Percentiles rank a stretch among this genome's conserved stretches.
phyloP scores from a whole-genome alignment of 2,329 filamentous ascomycete species.

The Ophioceras dolichostomum region DNA sequence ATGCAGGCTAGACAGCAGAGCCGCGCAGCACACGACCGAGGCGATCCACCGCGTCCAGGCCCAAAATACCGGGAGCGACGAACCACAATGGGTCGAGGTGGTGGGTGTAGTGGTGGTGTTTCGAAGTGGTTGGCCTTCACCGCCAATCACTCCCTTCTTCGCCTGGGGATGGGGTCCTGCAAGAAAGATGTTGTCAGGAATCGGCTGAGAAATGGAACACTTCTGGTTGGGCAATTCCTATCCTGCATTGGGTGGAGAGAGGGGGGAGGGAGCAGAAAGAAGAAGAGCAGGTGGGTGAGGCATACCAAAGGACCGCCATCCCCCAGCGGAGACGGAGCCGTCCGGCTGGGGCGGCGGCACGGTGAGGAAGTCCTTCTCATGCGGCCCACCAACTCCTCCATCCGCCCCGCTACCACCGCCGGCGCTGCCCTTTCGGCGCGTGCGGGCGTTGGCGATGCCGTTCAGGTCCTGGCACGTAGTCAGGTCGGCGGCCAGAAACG shows the following conservation, averaged over 20 bases:
- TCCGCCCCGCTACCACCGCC: conserved; percentile 14
- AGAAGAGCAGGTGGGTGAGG: not conserved
- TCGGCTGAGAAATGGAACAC: too few relatives aligned
- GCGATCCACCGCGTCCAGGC: conserved; percentile 28
- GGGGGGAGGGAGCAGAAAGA: conserved; percentile 9
- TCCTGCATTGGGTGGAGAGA: not conserved
- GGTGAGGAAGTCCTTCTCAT: conserved; percentile 9
- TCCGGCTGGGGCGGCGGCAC: conserved; percentile 6
- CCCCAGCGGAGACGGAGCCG: conserved; percentile 4
- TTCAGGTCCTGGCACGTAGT: conserved; percentile 44
- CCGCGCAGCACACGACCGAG: conserved; percentile 23
- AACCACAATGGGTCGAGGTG: too few relatives aligned
- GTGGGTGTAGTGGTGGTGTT: too few relatives aligned
- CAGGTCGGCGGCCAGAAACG: conserved; percentile 30
- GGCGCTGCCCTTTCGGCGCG: conserved; percentile 23
- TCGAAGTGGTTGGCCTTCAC: conserved; percentile 24
- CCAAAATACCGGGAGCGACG: conserved; percentile 17
- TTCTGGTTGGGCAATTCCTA: too few relatives aligned
- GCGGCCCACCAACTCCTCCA: not conserved
- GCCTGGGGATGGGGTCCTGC: conserved; percentile 2
- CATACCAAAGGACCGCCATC: conserved; percentile 4
- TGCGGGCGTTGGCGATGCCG: conserved; percentile 37
- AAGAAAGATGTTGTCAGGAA: too few relatives aligned
- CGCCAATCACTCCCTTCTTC: conserved; percentile 22
- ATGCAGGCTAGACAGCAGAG: conserved; percentile 9